A percentile compares a stretch with the other conserved stretches of the same genome.
phyloP scores from a whole-genome alignment of 352 stramenopile species.

The Pythium plurisporium region DNA sequence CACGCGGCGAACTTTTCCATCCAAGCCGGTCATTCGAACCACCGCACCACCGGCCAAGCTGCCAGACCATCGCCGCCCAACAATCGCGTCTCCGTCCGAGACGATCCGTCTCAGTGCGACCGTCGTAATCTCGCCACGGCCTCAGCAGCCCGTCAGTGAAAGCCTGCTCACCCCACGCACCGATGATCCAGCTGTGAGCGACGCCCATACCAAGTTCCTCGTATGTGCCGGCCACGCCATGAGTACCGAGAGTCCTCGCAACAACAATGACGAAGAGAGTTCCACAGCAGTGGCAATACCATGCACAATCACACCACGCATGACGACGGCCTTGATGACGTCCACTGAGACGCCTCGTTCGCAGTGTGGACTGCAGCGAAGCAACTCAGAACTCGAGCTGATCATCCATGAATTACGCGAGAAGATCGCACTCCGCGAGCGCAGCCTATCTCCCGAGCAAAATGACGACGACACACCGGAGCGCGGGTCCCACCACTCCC shows the following conservation, averaged over 20 bases:
- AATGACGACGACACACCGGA: neutral
- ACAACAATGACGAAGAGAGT: slow-evolving; percentile 6
- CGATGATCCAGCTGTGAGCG: neutral
- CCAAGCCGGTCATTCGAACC: neutral
- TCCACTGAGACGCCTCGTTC: neutral
- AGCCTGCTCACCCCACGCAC: neutral
- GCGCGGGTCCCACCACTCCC: slow-evolving; percentile 13
- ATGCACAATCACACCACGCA: neutral
- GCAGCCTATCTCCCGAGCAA: slow-evolving; percentile 1
- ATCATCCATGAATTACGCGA: slow-evolving; percentile 63
- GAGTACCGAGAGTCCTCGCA: slow-evolving; percentile 9
- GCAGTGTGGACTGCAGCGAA: slow-evolving; percentile 22
- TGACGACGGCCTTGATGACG: neutral
- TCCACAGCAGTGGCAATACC: neutral
- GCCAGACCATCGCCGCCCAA: neutral
- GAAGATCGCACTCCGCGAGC: slow-evolving; percentile 45
- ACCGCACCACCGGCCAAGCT: neutral
- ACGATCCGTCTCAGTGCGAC: slow-evolving; percentile 11
- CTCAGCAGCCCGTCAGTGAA: neutral
- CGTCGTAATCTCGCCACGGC: neutral
- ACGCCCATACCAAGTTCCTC: slow-evolving; percentile 8
- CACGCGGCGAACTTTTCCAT: neutral
- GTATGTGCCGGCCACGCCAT: slow-evolving; percentile 12
- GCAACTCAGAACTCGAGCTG: slow-evolving; percentile 58
- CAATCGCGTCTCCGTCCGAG: neutral